Base-by-base conservation (phyloP, 2,329 filamentous ascomycete species). In the Colletotrichum lupini region DNA sequence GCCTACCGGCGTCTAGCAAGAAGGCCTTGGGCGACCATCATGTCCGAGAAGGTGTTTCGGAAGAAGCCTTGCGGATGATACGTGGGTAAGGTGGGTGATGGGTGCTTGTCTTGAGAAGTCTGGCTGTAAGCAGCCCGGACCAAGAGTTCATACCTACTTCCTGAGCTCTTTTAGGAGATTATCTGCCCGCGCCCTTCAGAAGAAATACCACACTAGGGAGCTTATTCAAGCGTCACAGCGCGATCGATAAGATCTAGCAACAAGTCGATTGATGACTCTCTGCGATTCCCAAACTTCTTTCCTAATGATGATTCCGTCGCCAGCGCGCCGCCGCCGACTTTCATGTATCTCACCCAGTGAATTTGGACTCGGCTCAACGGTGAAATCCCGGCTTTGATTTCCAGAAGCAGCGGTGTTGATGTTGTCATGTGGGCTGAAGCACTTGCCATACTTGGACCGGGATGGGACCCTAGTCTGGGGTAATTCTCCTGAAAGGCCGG, bases 391-490 rank as follows among this genome's bases (percentile, higher is more conserved):
- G 16, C 19, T 42, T 35, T n/a, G 7, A 24, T 22, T 11, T 57
- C 28, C 16, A n/a, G 22, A n/a, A 26, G 24, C 26, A 19, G 42
- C 42, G 42, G 19, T 16, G 42, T 46, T n/a, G 32, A 30, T 28
- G 24, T 35, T 53, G 14, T 58, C 52, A 19, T 59, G 37, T 59
- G 58, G 58, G 32, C 16, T 14, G 7, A 19, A 30, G 19, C 16
- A 5, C 22, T 14, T 32, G 32, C 35, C 9, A 68, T 16, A 26
- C 57, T 56, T 53, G 65, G 35, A 55, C 24, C 28, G 49, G 35
- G 58, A 62, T 72, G 37, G 24, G 11, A 69, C 65, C 30, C 53
- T 64, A 49, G 59, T 69, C 58, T 58, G 69, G 69, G 57, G 58
- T 72, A 63, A 63, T 32, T 72, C 37, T 59, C 37, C n/a, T 49